phyloP scores from a whole-genome alignment of 2,329 filamentous ascomycete genomes.

The Colletotrichum filicis region DNA sequence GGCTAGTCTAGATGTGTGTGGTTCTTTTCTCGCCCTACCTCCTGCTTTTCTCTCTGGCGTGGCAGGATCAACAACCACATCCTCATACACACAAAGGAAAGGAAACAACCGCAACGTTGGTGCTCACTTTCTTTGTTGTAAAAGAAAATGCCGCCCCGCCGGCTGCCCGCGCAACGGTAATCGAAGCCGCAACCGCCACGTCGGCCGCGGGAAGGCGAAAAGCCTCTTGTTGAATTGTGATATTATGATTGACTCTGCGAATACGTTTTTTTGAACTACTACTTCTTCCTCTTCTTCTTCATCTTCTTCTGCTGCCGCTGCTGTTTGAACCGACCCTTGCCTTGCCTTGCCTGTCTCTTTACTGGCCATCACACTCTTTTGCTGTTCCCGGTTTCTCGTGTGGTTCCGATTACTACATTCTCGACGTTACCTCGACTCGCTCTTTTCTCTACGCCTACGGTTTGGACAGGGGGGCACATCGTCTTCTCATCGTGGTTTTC shows the following conservation, averaged over 20 bases:
- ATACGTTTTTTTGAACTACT: background rate
- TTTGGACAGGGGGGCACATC: background rate
- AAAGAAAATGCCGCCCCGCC: background rate
- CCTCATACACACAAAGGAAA: conserved; percentile 23
- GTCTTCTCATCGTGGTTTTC: background rate
- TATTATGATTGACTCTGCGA: background rate
- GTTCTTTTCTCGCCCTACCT: background rate
- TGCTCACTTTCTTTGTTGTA: background rate
- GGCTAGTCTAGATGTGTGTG: background rate
- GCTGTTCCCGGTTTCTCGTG: conserved; percentile 3
- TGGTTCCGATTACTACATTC: conserved; percentile 12
- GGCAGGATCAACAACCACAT: conserved; percentile 1
- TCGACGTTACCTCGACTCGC: conserved; percentile 10
- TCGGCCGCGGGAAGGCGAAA: background rate
- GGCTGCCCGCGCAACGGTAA: conserved; percentile 24
- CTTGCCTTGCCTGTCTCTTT: background rate
- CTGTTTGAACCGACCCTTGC: background rate
- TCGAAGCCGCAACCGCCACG: conserved; percentile 24
- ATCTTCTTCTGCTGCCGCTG: background rate
- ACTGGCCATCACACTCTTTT: conserved; percentile 1
- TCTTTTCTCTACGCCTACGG: background rate
- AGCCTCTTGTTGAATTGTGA: conserved; percentile 3
- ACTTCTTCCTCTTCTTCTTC: too few species aligned
- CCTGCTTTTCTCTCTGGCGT: background rate
- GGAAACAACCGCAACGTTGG: background rate